phyloP scores from a whole-genome alignment of 2,329 filamentous ascomycete species.

The Pseudogymnoascus sp. region DNA sequence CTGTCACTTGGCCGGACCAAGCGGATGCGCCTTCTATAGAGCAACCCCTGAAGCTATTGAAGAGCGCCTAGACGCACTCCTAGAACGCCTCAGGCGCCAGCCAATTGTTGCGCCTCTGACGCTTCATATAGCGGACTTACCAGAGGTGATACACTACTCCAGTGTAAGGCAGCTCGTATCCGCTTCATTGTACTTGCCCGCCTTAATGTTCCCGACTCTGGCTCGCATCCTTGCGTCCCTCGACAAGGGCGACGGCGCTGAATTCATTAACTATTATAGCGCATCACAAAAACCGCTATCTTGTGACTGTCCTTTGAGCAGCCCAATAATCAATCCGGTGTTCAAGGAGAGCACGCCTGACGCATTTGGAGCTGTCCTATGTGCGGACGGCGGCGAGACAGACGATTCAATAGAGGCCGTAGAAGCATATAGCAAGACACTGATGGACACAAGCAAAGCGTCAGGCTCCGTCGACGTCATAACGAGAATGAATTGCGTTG shows the following conservation, averaged over 20 bases:
- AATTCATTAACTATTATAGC: slow-evolving; percentile 30
- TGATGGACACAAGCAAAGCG: slow-evolving; percentile 30
- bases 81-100: slow-evolving; percentile 32
- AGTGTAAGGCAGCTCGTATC: slow-evolving; percentile 22
- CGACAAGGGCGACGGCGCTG: slow-evolving; percentile 34
- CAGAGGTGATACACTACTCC: slow-evolving; percentile 25
- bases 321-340: slow-evolving; percentile 15
- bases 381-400: slow-evolving; percentile 20
- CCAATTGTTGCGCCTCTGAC: slow-evolving; percentile 21
- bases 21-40: slow-evolving; percentile 20
- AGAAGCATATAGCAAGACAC: slow-evolving; percentile 16
- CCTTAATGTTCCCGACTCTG: slow-evolving; percentile 23
- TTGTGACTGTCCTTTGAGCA: slow-evolving; percentile 10
- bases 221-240: slow-evolving; percentile 22
- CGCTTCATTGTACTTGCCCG: slow-evolving; percentile 23
- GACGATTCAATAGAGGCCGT: slow-evolving; percentile 20
- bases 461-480: slow-evolving; percentile 37
- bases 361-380: slow-evolving; percentile 23
- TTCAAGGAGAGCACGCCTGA: slow-evolving; percentile 24
- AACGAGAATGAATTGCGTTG: slow-evolving; percentile 29
- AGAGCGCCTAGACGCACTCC: slow-evolving; percentile 26
- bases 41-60: slow-evolving; percentile 18
- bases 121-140: slow-evolving; percentile 12
- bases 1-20: slow-evolving; percentile 28
- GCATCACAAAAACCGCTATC: slow-evolving; percentile 19